Evolutionary conservation across 225 moss, liverwort and hornwort species (phyloP).

Genomic region (Physcomitrellopsis africana): DNA sequence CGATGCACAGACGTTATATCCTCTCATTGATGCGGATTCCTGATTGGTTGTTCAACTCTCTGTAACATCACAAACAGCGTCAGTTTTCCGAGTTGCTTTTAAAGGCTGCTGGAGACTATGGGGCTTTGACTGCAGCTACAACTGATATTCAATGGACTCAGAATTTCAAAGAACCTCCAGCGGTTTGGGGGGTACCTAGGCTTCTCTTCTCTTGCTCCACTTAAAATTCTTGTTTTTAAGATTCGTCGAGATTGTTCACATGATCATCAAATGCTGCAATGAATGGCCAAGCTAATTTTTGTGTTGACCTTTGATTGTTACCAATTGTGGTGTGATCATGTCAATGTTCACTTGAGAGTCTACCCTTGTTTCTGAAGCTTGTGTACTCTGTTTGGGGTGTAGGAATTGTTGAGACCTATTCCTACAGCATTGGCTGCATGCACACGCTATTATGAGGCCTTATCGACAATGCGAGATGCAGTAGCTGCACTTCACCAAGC

Average conservation of each 20-base stretch:
- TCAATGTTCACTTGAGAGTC: background rate
- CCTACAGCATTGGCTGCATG: constrained; percentile 97
- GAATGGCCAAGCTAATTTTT: background rate
- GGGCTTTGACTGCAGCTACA: constrained; percentile 85
- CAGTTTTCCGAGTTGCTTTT: constrained; percentile 96
- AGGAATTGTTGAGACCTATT: constrained; percentile 98
- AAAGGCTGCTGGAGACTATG: constrained; percentile 98
- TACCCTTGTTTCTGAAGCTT: constrained; percentile 13
- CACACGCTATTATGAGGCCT: constrained; percentile 93
- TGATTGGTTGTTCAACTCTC: constrained; percentile 25
- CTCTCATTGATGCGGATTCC: background rate
- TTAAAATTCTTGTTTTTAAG: background rate
- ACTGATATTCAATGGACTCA: constrained; percentile 97
- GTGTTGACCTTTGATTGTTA: background rate
- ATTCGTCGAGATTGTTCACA: constrained; percentile 7
- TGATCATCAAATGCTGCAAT: background rate
- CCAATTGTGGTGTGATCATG: constrained; percentile 7
- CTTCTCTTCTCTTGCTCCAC: constrained; percentile 18
- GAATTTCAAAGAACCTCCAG: constrained; percentile 88
- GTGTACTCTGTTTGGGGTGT: constrained; percentile 28
- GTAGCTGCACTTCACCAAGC: constrained; percentile 74
- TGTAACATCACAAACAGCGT: constrained; percentile 52
- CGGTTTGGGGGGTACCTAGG: constrained; percentile 83
- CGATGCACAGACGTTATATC: background rate
- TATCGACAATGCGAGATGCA: constrained; percentile 96